Evolutionary conservation across 2,329 filamentous ascomycete genomes (phyloP), one percentile per base, ranked within the genome.

Genomic region (Hirsutella thompsonii): DNA sequence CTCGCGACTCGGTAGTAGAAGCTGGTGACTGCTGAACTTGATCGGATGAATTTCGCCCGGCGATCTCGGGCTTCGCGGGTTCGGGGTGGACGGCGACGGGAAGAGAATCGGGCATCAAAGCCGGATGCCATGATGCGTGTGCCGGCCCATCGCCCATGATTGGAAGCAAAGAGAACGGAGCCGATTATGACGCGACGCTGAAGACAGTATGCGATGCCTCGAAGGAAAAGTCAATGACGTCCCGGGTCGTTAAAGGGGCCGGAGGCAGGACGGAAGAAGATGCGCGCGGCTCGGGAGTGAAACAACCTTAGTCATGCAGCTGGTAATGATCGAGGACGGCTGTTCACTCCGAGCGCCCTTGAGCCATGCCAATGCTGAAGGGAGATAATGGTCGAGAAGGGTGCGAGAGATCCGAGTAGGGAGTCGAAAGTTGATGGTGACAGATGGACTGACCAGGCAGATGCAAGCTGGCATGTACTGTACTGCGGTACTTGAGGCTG

Each of bases 41-140:
- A 18, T 30, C 35, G 40, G 45, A 36, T 36, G 44, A 38, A 39
- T 45, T 39, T 34, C 46, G 42, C 38, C 43, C 37, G 8, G 36
- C n/a, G n/a, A 10, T 26, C 20, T 32, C 41, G 16, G 30, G 21
- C 20, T 10, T 26, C 10, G 21, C 14, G 34, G 36, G 20, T 13
- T 38, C 21, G 11, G 21, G 8, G 5, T n/a, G 23, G 5, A 29
- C 19, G 5, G 21, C 9, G 14, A 21, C 20, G 28, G 33, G 20
- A 3, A 23, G 26, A 42, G 45, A 49, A 43, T 58, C 57, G 26
- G 66, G 63, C 55, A 65, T 61, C 44, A 60, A 49, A 38, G 63
- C 61, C 48, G 63, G 60, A 47, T 65, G 59, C 62, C 63, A 64
- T 51, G 60, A 57, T 40, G 61, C 51, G 45, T 53, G 55, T 39